Evolutionary conservation across 768 basidiomycete species (phyloP), one percentile per base, ranked within the genome.

Genomic region (Sporobolomyces pararoseus): DNA sequence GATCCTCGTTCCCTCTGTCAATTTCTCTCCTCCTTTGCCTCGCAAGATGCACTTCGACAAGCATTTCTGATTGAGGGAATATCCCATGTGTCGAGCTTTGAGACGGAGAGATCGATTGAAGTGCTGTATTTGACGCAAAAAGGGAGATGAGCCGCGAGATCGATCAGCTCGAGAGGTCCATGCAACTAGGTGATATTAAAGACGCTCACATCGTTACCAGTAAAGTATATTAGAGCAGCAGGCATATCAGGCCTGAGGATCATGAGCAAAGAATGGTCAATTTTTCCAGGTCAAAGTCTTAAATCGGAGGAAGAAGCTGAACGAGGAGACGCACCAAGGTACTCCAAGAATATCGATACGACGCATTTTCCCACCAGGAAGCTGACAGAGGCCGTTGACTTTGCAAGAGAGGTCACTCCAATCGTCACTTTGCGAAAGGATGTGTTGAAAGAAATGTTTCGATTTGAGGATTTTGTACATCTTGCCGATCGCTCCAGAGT

Each of bases 61-160:
- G 0, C 79, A 79, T 19, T 79, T 74, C 65, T 81, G 80, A 62
- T 81, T 81, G 17, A 81, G 76, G 9, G 75, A 75, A 69, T 76
- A 78, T 1, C 79, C 79, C 35, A 65, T 63, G 58, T 79, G 79
- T 7, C 77, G 71, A 7, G 66, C 71, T 31, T 72, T 72, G 25
- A 80, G 75, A 1, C 79, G 75, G 29, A 81, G 68, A 19, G 76
- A 76, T 6, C 79, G 75, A 60, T 79, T 80, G 74, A 79, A 79
- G 75, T 78, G 69, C 47, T 50, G 61, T n/a, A 19, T 34, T 31
- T 34, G 57, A 21, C 17, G 27, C 27, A 14, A 42, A 42, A 13
- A n/a, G n/a, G n/a, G n/a, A n/a, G n/a, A n/a, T n/a, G n/a, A 53
- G 34, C 34, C n/a, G 6, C 16, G 51, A 42, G 46, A 35, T 19